Evolutionary conservation across 106 monocot species (phyloP).

Genomic region (Gastrodia elata): DNA sequence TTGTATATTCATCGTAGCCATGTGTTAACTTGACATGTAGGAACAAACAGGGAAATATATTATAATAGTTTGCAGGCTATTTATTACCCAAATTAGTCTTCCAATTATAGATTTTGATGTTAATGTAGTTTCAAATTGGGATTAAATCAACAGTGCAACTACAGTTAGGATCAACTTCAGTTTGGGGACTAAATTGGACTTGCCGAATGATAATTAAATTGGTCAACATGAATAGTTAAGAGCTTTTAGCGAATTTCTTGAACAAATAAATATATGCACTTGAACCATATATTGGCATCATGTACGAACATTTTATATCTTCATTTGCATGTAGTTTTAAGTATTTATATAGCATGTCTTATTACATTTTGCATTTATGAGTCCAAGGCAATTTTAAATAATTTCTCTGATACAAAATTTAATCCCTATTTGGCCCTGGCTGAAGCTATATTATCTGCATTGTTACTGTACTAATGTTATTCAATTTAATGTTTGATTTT

Average conservation of each 20-base stretch:
- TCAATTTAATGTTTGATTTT: background rate
- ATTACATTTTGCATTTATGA: background rate
- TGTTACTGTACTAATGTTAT: background rate
- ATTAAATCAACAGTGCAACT: too few species aligned
- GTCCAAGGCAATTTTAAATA: background rate
- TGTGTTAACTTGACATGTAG: background rate
- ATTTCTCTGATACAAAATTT: background rate
- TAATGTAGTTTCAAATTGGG: too few species aligned
- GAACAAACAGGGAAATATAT: background rate
- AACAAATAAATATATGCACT: background rate
- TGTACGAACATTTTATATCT: background rate
- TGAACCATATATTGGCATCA: background rate
- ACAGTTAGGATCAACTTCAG: too few species aligned
- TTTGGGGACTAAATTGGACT: too few species aligned
- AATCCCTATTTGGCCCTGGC: background rate
- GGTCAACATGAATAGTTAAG: too few species aligned
- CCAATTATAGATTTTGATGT: too few species aligned
- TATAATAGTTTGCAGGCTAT: background rate
- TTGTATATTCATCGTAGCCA: background rate
- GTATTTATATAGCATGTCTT: background rate
- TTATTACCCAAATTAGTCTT: background rate
- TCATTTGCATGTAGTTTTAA: background rate
- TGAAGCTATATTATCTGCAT: background rate
- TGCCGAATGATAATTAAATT: too few species aligned
- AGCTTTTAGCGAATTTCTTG: too few species aligned